phyloP scores from a whole-genome alignment of 2,329 filamentous ascomycete species.

The Sporothrix curviconia region DNA sequence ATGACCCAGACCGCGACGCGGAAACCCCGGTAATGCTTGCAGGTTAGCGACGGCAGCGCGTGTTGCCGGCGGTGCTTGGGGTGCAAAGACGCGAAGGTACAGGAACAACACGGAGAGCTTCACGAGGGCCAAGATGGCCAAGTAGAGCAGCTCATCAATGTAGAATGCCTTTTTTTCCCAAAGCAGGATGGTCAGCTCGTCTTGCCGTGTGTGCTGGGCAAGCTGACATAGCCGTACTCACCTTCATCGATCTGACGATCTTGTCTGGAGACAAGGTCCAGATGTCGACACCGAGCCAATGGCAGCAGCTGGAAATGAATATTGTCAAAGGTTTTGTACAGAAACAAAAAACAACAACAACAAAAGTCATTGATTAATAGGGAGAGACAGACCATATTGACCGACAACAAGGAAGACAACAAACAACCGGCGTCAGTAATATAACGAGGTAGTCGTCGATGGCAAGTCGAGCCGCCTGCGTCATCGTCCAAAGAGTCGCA shows the following conservation, averaged over 20 bases:
- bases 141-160: conserved; percentile 29
- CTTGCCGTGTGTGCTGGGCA: no score
- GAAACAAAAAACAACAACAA: background rate
- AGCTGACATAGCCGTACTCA: no score
- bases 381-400: conserved; percentile 24
- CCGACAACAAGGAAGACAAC: conserved; percentile 28
- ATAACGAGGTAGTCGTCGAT: conserved; percentile 36
- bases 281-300: conserved; percentile 31
- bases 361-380: background rate
- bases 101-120: conserved; percentile 30
- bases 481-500: conserved; percentile 34
- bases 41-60: conserved; percentile 23
- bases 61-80: conserved; percentile 1
- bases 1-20: conserved; percentile 22
- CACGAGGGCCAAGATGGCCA: conserved; percentile 25
- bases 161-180: conserved; percentile 30
- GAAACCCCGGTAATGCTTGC: conserved; percentile 28
- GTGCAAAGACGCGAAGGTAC: conserved; percentile 29
- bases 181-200: no score
- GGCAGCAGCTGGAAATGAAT: conserved; percentile 20
- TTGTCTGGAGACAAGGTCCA: conserved; percentile 28
- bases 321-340: background rate
- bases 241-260: conserved; percentile 28
- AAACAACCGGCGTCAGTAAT: conserved; percentile 28
- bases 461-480: conserved; percentile 25